Conservation (phyloP, 768 basidiomycete genomes). For the Kwoniella mangroviensis region DNA sequence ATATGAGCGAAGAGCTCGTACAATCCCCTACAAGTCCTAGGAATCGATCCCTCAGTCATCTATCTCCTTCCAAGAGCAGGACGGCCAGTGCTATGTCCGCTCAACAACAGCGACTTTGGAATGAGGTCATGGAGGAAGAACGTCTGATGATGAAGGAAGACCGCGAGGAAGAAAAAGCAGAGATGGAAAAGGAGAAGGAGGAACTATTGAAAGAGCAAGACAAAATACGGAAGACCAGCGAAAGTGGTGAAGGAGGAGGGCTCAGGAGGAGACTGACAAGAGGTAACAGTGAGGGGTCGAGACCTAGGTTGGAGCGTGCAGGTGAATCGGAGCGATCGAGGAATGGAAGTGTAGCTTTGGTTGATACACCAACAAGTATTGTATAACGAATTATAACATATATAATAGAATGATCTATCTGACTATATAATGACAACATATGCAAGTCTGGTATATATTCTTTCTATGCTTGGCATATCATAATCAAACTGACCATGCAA, state of each 20-base stretch:
- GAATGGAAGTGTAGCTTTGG: slow-evolving; percentile 9
- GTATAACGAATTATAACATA: neutral
- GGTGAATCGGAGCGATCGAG: slow-evolving; percentile 7
- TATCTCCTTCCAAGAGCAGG: slow-evolving; percentile 14
- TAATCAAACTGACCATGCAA: slow-evolving; percentile 12
- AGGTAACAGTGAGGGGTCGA: slow-evolving; percentile 11
- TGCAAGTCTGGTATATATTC: neutral
- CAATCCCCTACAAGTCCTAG: slow-evolving; percentile 1
- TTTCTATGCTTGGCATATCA: neutral
- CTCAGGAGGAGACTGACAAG: neutral
- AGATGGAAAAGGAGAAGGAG: slow-evolving; percentile 27
- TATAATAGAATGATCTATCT: neutral
- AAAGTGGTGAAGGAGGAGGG: slow-evolving; percentile 3
- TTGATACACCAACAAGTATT: slow-evolving; percentile 5
- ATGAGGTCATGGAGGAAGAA: slow-evolving; percentile 40
- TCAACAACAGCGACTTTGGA: slow-evolving; percentile 28
- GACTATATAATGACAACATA: neutral
- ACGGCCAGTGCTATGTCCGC: slow-evolving; percentile 25
- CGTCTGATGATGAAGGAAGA: slow-evolving; percentile 5
- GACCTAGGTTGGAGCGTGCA: slow-evolving; percentile 15
- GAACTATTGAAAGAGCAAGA: slow-evolving; percentile 29
- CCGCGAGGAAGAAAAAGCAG: slow-evolving; percentile 23
- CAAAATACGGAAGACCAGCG: slow-evolving; percentile 19
- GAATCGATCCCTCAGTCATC: slow-evolving; percentile 13
- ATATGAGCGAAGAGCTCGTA: neutral